phyloP scores from a whole-genome alignment of 805 yeast species.

The Yarrowia osloensis region DNA sequence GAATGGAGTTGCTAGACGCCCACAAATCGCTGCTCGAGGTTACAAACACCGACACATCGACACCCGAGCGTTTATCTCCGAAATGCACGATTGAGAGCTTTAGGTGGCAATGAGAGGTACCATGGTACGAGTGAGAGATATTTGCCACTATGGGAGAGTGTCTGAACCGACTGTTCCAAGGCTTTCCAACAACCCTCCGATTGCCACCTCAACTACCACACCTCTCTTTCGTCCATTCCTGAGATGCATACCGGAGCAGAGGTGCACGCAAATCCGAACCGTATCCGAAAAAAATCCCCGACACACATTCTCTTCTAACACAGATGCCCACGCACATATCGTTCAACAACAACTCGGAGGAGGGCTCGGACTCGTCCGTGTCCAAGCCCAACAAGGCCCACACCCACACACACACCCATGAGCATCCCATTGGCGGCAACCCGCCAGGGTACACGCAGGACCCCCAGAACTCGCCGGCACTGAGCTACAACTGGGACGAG shows the following conservation, averaged over 20 bases:
- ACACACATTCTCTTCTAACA: slow-evolving; percentile 12
- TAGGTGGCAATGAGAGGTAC: not conserved
- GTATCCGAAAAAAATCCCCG: slow-evolving; percentile 9
- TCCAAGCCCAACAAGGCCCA: slow-evolving; percentile 10
- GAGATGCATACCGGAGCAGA: slow-evolving; percentile 1
- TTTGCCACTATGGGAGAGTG: not conserved
- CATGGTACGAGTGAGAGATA: not conserved
- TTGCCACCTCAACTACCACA: too few species aligned
- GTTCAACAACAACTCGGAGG: slow-evolving; percentile 26
- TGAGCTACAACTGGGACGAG: slow-evolving; percentile 29
- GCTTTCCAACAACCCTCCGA: too few species aligned
- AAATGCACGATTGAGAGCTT: not conserved
- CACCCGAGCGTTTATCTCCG: slow-evolving; percentile 6
- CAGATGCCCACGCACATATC: slow-evolving; percentile 23
- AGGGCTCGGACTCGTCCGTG: slow-evolving; percentile 23
- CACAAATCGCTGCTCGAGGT: too few species aligned
- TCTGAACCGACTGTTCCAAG: too few species aligned
- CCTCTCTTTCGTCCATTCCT: not conserved
- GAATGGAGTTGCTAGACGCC: too few species aligned
- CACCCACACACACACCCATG: slow-evolving; percentile 14
- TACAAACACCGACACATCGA: too few species aligned
- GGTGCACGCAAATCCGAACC: slow-evolving; percentile 1
- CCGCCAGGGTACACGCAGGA: slow-evolving; percentile 4
- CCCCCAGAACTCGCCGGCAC: slow-evolving; percentile 15
- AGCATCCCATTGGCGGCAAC: slow-evolving; percentile 17